Evolutionary conservation across 805 yeast species (phyloP), one percentile per base, ranked within the genome.

Genomic region (Danielozyma ontarioensis): DNA sequence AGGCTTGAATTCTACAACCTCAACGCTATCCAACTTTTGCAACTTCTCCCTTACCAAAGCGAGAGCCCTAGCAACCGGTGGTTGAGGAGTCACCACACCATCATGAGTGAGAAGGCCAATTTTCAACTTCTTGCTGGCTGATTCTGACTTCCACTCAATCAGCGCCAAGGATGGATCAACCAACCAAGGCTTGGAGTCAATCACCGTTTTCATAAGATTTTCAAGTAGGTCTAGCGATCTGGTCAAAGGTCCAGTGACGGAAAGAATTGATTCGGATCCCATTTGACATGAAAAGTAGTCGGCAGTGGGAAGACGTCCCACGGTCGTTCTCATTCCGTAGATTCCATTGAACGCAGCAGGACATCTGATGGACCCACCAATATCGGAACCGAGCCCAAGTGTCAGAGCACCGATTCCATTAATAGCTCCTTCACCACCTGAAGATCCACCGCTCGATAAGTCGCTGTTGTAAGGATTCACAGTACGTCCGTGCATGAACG

Each of bases 261-360:
- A 46, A 8, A 42, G 32, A 17, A 50, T 41, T 12, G 47, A 36
- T 34, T 46, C 48, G 4, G 42, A 43, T 13, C 47, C 44, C 32
- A 31, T 18, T 22, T 42, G 43, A 55, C 42, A 44, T 21, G 34
- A 31, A 37, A 40, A 34, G 36, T 47, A 31, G 41, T 45, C 37
- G 23, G 39, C 33, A 23, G 47, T 32, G 13, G 55, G 48, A 7
- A 52, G 23, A 34, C 81, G 61, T 13, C 67, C 68, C 12, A 64
- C 58, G n/a, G 78, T 64, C 29, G 75, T 69, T 41, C 72, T 65
- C 28, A 76, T 47, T 17, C 76, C 64, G 58, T 68, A 73, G 30
- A 64, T 51, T 13, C 80, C 79, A 29, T 64, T 55, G 48, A 71
- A 73, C 6, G 71, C 74, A 2, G 79, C 74, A 2, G 81, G 81